Base-by-base conservation (phyloP, 179 eudicot genomes). In the Kewa caespitosa region DNA sequence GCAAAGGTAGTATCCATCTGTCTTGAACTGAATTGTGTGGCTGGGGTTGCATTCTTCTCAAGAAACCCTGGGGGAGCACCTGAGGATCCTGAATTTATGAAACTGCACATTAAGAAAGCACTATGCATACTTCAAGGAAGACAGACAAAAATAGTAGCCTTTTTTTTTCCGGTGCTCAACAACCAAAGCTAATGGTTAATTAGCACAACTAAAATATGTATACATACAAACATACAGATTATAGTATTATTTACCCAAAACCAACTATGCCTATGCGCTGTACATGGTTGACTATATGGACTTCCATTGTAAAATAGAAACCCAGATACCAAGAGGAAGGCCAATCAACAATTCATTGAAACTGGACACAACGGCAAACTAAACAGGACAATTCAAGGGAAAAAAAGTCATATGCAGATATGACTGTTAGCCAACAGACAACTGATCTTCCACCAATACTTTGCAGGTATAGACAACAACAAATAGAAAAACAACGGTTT, bases 1-100 rank as follows among this genome's bases (percentile, higher is more conserved):
- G 79, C 41, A 72, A 60, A 8, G 39, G 54, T 25, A 67, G 36
- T 62, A 46, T 72, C 63, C 22, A 52, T 18, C 37, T 52, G 76
- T 73, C 73, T 54, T 42, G 48, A 79, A 74, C 54, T 46, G 48
- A 81, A 70, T 31, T 73, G 73, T 42, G 75, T 61, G 37, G 74
- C 50, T 46, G 73, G 59, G 73, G 69, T 60, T 54, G 46, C 60
- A 69, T 61, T 81, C 67, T 73, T 73, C 76, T 70, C 67, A 70
- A 43, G 23, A 57, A 73, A 69, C 62, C 85, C 84, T 34, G 86
- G 79, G 27, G 81, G 76, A 41, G 74, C 76, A 74, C 73, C 86
- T 74, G 84, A 60, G 73, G 78, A 76, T 27, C 72, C 70, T 48
- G 61, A 59, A 62, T 80, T 76, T 38, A 63, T 78, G 37, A 23